Evolutionary conservation across 2,329 filamentous ascomycete genomes (phyloP).

Genomic region (Achaetomium macrosporum): DNA sequence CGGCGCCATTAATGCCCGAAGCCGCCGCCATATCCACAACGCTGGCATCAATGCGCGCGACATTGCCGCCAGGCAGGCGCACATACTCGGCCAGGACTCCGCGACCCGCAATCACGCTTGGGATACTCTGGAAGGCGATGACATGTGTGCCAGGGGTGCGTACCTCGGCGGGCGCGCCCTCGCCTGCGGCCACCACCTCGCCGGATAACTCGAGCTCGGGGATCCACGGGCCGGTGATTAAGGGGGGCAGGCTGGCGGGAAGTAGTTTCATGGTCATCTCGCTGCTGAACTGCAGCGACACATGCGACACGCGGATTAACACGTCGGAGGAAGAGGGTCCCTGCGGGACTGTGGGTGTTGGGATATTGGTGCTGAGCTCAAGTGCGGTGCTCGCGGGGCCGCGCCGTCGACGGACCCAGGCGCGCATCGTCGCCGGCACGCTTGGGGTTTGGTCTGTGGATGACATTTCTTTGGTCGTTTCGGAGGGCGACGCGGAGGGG

Average conservation of each 20-base stretch:
- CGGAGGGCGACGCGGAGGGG: too few relatives aligned
- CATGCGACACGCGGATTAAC: not conserved
- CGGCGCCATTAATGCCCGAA: not conserved
- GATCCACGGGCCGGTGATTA: not conserved
- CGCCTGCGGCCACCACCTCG: not conserved
- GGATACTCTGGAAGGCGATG: not conserved
- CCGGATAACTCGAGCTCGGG: not conserved
- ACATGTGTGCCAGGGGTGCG: not conserved
- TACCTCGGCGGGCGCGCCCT: not conserved
- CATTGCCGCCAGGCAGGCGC: not conserved
- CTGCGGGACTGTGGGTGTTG: not conserved
- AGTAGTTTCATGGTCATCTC: not conserved
- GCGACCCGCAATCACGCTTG: not conserved
- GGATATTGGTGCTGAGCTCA: not conserved
- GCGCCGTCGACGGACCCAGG: not conserved
- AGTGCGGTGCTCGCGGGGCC: not conserved
- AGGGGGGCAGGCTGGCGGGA: not conserved
- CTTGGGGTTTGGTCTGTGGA: not conserved
- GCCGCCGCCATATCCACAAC: not conserved
- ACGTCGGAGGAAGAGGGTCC: not conserved
- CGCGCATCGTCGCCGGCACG: not conserved
- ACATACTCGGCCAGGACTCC: not conserved
- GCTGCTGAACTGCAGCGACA: not conserved
- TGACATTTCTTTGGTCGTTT: not conserved
- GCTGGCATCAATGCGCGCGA: not conserved